Conservation (phyloP, 2,329 filamentous ascomycete genomes). For the Verticillium tricorpus region DNA sequence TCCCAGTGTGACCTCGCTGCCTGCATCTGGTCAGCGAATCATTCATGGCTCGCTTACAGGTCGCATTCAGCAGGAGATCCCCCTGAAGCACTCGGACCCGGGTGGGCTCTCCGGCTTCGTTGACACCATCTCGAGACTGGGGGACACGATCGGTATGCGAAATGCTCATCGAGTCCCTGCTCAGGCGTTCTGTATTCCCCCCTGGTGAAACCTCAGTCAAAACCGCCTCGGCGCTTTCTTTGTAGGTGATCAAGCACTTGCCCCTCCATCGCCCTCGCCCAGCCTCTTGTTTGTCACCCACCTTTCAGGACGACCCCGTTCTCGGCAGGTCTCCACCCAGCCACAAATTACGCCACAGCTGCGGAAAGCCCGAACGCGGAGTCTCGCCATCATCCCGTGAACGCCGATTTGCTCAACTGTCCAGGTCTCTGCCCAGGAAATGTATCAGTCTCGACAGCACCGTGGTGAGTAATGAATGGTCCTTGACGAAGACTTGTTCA, state of each 20-base stretch:
- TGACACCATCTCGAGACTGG: not conserved
- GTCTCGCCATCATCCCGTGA: not conserved
- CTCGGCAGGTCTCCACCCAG: not conserved
- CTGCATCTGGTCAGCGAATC: not conserved
- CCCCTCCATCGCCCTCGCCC: not conserved
- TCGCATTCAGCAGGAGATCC: not conserved
- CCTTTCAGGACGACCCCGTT: too few species aligned
- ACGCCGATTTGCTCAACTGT: not conserved
- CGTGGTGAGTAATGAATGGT: too few species aligned
- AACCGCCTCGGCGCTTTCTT: not conserved
- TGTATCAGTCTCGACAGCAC: too few species aligned
- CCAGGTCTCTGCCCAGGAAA: too few species aligned
- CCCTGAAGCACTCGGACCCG: not conserved
- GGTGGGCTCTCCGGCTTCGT: not conserved
- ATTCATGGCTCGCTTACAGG: not conserved
- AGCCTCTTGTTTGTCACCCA: not conserved
- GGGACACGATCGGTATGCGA: not conserved
- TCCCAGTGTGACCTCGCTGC: not conserved
- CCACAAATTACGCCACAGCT: not conserved
- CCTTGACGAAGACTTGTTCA: too few species aligned
- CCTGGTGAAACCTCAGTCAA: not conserved
- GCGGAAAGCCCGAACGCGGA: not conserved
- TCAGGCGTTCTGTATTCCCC: not conserved
- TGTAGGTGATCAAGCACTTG: not conserved
- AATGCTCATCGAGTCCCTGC: not conserved